phyloP scores from a whole-genome alignment of 192 early-diverging fungal species.

The Paraglomus brasilianum region DNA sequence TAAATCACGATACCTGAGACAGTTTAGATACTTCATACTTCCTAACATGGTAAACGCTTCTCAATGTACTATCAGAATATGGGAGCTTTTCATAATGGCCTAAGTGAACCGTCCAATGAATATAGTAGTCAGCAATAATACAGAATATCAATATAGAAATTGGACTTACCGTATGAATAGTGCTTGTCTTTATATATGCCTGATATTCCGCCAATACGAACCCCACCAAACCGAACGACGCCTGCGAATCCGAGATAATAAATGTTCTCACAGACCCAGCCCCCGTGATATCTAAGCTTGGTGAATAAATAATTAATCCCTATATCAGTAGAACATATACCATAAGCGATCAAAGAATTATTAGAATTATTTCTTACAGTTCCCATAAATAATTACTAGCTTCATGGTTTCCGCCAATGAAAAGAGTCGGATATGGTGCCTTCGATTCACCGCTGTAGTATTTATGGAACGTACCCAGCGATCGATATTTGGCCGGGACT shows the following conservation, averaged over 20 bases:
- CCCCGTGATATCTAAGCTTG: constrained; percentile 75
- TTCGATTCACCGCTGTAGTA: constrained; percentile 84
- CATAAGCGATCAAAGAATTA: background rate
- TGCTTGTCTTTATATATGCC: constrained; percentile 80
- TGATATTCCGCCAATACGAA: constrained; percentile 91
- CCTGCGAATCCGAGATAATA: constrained; percentile 88
- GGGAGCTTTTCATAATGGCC: constrained; percentile 81
- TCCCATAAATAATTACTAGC: constrained; percentile 93
- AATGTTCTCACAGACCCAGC: constrained; percentile 93
- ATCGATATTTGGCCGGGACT: constrained; percentile 83
- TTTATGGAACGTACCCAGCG: constrained; percentile 84
- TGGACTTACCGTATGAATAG: constrained; percentile 48
- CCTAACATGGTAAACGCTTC: constrained; percentile 85
- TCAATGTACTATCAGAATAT: constrained; percentile 59
- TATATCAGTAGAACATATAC: background rate
- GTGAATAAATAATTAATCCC: background rate
- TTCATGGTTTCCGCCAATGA: constrained; percentile 99
- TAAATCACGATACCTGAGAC: constrained; percentile 47
- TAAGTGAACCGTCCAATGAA: constrained; percentile 1
- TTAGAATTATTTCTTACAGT: constrained; percentile 55
- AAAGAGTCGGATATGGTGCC: constrained; percentile 87
- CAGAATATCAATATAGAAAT: too few species aligned
- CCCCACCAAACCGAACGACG: constrained; percentile 82
- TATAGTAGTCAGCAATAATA: background rate
- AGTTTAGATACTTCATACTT: constrained; percentile 81